Conservation (phyloP, 257 asterid species). For the Rehmannia glutinosa region DNA sequence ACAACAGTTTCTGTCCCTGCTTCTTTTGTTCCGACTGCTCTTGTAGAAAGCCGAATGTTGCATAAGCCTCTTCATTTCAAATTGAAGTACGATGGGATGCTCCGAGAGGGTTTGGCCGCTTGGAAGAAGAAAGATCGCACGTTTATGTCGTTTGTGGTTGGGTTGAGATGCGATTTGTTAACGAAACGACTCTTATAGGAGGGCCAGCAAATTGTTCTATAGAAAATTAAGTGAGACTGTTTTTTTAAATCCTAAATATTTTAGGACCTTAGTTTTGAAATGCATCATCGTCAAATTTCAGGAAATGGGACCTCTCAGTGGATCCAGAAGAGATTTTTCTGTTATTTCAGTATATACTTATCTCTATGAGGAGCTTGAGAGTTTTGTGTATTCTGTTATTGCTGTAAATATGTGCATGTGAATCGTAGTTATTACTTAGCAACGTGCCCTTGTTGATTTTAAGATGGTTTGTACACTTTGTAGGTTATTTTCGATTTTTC, state of each 20-base stretch:
- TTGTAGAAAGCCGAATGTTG: slow-evolving; percentile 31
- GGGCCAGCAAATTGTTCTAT: slow-evolving; percentile 44
- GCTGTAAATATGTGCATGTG: background rate
- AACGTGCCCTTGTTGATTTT: background rate
- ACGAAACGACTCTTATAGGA: slow-evolving; percentile 36
- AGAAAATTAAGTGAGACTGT: slow-evolving; percentile 25
- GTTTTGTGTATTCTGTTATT: background rate
- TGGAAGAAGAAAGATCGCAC: slow-evolving; percentile 41
- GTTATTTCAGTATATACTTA: too few relatives aligned
- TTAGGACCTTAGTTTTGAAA: background rate
- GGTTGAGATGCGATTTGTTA: slow-evolving; percentile 36
- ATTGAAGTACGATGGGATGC: slow-evolving; percentile 47
- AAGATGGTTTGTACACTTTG: background rate
- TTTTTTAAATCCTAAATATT: background rate
- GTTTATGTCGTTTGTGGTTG: slow-evolving; percentile 42
- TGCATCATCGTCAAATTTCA: too few relatives aligned
- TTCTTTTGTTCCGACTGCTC: slow-evolving; percentile 39
- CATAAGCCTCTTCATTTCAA: slow-evolving; percentile 41
- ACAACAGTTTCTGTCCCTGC: slow-evolving; percentile 39
- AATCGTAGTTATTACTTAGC: background rate
- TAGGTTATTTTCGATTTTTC: too few relatives aligned
- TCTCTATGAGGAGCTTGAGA: too few relatives aligned
- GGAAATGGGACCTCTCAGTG: too few relatives aligned
- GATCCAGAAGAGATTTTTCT: too few relatives aligned
- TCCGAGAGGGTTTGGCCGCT: slow-evolving; percentile 42